phyloP scores from a whole-genome alignment of 2,329 filamentous ascomycete genomes.

The Xylaria arbuscula region DNA sequence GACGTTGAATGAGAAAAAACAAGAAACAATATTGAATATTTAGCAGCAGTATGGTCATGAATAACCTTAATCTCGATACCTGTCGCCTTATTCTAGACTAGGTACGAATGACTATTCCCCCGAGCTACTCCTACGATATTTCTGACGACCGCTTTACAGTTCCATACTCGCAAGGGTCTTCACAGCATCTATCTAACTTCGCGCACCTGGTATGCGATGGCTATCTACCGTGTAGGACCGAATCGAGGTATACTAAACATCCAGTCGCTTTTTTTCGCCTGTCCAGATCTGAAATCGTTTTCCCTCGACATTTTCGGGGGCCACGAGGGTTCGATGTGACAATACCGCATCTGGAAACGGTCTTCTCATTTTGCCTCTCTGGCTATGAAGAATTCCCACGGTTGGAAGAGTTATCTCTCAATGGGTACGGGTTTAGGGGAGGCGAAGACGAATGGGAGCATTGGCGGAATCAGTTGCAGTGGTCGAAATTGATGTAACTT shows the following conservation, averaged over 20 bases:
- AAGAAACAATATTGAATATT: too few species aligned
- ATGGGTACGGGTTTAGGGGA: background rate
- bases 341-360: background rate
- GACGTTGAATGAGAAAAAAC: too few species aligned
- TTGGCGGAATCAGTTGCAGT: conserved; percentile 16
- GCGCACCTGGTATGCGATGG: too few species aligned
- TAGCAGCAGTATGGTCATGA: too few species aligned
- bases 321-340: background rate
- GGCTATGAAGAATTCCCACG: background rate
- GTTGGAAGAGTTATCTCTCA: background rate
- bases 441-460: conserved; percentile 3
- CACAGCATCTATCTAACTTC: too few species aligned
- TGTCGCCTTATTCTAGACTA: too few species aligned
- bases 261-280: background rate
- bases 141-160: too few species aligned
- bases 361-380: background rate
- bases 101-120: too few species aligned
- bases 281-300: background rate
- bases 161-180: too few species aligned
- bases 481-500: conserved; percentile 28
- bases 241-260: background rate
- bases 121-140: too few species aligned
- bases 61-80: too few species aligned
- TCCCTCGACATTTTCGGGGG: background rate
- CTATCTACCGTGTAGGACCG: too few species aligned